These are phyloP conservation scores for Solanum piurae DNA, from an alignment of 257 asterid genomes.

Conservation along the genomic window DNA sequence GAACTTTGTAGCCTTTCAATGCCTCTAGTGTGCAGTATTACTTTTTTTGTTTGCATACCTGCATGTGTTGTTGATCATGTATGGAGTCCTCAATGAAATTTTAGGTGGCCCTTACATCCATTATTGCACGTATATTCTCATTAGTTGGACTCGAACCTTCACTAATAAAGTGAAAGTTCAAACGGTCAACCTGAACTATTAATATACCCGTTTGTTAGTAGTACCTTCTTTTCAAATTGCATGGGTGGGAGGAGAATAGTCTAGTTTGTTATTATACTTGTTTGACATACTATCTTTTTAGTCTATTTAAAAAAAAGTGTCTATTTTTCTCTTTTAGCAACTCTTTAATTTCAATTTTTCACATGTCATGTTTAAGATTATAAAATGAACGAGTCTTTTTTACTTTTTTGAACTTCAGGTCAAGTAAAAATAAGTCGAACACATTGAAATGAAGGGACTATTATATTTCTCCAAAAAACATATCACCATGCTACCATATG, in stretches of 20 bases:
- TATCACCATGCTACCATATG: background rate
- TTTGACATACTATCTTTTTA: too few relatives aligned
- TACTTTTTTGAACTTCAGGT: too few relatives aligned
- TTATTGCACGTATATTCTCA: background rate
- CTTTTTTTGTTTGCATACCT: background rate
- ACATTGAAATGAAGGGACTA: background rate
- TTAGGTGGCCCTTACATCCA: background rate
- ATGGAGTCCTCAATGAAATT: background rate
- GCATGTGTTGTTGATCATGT: background rate
- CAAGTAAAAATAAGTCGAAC: background rate
- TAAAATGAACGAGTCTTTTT: too few relatives aligned
- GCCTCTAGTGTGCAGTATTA: background rate
- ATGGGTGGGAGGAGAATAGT: background rate
- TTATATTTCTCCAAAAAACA: background rate
- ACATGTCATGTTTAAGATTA: too few relatives aligned
- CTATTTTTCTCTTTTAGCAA: too few relatives aligned
- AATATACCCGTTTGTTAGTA: background rate
- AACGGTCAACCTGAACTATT: background rate
- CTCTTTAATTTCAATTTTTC: too few relatives aligned
- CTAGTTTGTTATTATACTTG: background rate
- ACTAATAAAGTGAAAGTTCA: background rate
- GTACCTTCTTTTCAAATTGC: background rate
- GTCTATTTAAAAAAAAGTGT: too few relatives aligned
- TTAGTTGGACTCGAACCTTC: background rate
- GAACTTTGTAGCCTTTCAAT: slow-evolving; percentile 17